These are phyloP conservation scores for Leishmania lainsoni DNA, from an alignment of 208 protist species.

Conservation along the genomic window DNA sequence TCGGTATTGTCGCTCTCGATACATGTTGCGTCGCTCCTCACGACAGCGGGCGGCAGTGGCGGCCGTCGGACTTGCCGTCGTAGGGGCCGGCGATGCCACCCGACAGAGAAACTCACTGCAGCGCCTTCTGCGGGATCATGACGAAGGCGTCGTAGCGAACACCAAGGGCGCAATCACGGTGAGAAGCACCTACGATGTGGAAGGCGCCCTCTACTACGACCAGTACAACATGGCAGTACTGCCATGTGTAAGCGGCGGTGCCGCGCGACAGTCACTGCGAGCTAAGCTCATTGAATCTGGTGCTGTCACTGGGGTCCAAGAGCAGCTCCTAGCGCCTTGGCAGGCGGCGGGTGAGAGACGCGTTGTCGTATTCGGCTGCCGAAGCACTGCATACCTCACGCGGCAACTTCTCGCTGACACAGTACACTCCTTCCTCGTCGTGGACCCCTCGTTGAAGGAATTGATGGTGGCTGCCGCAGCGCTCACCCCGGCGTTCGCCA, in stretches of 20 bases:
- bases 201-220: conserved; percentile 42
- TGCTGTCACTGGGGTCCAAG: conserved; percentile 18
- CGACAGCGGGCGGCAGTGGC: background rate
- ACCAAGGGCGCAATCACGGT: conserved; percentile 19
- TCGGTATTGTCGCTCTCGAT: background rate
- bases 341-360: conserved; percentile 19
- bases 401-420: conserved; percentile 48
- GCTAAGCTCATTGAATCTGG: conserved; percentile 26
- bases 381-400: conserved; percentile 52
- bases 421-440: conserved; percentile 48
- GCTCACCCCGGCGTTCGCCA: conserved; percentile 3
- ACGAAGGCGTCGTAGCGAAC: conserved; percentile 45
- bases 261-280: conserved; percentile 46
- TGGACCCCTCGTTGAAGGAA: conserved; percentile 61
- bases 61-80: conserved; percentile 9
- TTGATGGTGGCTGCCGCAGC: conserved; percentile 47
- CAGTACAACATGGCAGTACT: conserved; percentile 55
- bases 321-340: conserved; percentile 35
- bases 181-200: conserved; percentile 50
- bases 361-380: conserved; percentile 67
- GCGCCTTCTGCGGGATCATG: conserved; percentile 34
- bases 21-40: background rate
- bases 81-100: conserved; percentile 1
- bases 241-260: conserved; percentile 47
- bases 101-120: conserved; percentile 32